Conservation (phyloP, 371 early-diverging fungal species). For the Rhizopus sp. region DNA sequence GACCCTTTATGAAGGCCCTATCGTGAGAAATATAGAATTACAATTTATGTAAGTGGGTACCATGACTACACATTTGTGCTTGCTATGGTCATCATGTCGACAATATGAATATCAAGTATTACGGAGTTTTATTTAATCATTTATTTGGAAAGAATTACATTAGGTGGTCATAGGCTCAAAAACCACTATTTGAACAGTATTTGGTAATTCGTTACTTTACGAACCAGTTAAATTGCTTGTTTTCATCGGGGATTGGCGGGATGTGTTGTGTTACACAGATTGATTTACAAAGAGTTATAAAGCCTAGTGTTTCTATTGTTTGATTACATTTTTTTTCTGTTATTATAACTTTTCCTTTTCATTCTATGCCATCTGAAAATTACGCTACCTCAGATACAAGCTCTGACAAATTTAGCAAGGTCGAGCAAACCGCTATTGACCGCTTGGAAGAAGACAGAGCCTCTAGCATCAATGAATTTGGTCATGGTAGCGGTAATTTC, state of each 20-base stretch:
- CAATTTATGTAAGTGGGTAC: too few relatives aligned
- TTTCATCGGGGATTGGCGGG: not conserved
- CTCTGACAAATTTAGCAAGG: not conserved
- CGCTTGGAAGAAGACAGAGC: conserved; percentile 24
- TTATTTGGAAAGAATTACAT: not conserved
- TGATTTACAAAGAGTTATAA: too few relatives aligned
- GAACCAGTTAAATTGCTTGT: not conserved
- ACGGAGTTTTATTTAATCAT: not conserved
- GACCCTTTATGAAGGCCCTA: too few relatives aligned
- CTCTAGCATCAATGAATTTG: conserved; percentile 27
- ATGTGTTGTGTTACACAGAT: too few relatives aligned
- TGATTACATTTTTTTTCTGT: not conserved
- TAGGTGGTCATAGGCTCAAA: not conserved
- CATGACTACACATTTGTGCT: too few relatives aligned
- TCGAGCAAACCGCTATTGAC: not conserved
- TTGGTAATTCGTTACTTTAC: not conserved
- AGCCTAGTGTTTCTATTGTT: not conserved
- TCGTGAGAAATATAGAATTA: too few relatives aligned
- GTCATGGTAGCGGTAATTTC: conserved; percentile 33
- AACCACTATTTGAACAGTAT: not conserved
- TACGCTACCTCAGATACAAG: not conserved
- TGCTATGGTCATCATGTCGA: too few relatives aligned
- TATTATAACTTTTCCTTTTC: not conserved
- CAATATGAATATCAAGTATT: too few relatives aligned
- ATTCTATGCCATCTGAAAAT: not conserved